Evolutionary conservation across 129 eudicot species (phyloP), one percentile per base, ranked within the genome.

Genomic region (Tagetes patula): DNA sequence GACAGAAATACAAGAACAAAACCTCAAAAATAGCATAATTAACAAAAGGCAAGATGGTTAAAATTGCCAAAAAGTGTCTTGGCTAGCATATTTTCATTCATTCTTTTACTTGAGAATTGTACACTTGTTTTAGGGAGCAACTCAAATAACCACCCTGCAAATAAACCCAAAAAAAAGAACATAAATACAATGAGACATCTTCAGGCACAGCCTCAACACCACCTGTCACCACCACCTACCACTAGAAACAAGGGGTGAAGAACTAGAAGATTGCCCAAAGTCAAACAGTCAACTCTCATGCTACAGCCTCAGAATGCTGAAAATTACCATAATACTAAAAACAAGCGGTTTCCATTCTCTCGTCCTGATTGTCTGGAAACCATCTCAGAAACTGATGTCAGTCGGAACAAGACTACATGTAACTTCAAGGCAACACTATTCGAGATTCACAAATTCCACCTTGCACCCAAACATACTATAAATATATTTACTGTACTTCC

Each of bases 211-310:
- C 79, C 67, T 61, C 67, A 61, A 61, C 67, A 34, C 45, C 45
- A 61, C 27, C 67, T 34, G 67, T 70, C 56, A 78, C 77, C 81
- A 75, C 82, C 89, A 70, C 76, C 81, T 52, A 61, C 64, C 81
- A 65, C 73, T 73, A 43, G 69, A 69, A 82, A 65, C 71, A 78
- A 75, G 64, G 64, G 74, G 72, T 77, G 77, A 72, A 20, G 66
- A 52, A 72, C 72, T 46, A 81, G 41, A 65, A 62, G 64, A 64
- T 39, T 13, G 76, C 77, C 53, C 67, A 71, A 77, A 75, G 76
- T 76, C 72, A 56, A 83, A 58, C 66, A 63, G 75, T 75, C 53
- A 61, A 46, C 69, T 58, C 77, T 53, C 74, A 77, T 63, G 72
- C 81, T 61, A 61, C 66, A 61, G 43, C 66, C 43, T 58, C 64